Percentiles rank a stretch among this genome's conserved stretches.
Conservation (phyloP, 305 asterid genomes). For the Fraxinus platypoda region DNA sequence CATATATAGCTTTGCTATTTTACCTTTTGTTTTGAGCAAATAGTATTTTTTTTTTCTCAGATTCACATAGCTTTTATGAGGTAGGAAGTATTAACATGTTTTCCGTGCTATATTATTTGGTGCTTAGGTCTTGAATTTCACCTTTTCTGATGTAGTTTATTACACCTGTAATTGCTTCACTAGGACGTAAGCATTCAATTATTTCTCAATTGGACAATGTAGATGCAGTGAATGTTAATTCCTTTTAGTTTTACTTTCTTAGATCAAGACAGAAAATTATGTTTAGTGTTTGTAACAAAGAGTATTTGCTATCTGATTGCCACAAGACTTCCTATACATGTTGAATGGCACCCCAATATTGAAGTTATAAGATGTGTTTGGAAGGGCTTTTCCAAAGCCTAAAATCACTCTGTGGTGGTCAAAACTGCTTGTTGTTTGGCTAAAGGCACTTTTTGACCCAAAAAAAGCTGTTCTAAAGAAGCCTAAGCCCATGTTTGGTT, state of each 20-base stretch:
- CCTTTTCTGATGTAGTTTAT: not conserved
- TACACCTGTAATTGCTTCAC: not conserved
- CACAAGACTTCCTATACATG: not conserved
- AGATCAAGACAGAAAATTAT: not conserved
- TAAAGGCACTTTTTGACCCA: not conserved
- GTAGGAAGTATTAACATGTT: not conserved
- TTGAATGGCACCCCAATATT: not conserved
- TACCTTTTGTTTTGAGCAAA: not conserved
- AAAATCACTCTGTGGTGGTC: not conserved
- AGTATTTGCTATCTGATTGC: not conserved
- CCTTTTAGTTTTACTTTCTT: not conserved
- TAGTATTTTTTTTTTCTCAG: not conserved
- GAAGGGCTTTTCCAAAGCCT: not conserved
- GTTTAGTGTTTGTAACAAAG: not conserved
- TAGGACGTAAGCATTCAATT: not conserved
- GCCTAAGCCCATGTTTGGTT: not conserved
- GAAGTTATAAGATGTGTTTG: not conserved
- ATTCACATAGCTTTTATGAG: conserved; percentile 7
- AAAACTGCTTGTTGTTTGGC: not conserved
- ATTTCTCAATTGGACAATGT: not conserved
- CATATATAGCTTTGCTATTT: not conserved
- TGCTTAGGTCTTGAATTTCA: not conserved
- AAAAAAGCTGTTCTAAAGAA: not conserved
- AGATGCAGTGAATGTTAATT: not conserved
- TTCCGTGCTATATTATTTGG: not conserved